Base-by-base conservation (phyloP, 2,329 filamentous ascomycete genomes). In the Fusarium fujikuroi region DNA sequence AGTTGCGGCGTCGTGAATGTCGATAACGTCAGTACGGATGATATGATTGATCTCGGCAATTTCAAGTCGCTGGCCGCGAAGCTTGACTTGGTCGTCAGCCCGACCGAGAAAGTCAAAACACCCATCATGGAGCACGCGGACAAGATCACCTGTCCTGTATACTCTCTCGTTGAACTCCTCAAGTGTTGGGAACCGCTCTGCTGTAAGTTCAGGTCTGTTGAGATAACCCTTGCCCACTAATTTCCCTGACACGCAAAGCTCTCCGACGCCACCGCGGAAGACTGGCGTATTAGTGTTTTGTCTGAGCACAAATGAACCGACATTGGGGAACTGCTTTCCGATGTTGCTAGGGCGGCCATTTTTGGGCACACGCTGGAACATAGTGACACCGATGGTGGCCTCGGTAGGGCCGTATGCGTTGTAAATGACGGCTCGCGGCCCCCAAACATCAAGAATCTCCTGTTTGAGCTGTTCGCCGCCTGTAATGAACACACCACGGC, bases 321-420 rank as follows among this genome's bases (percentile, higher is more conserved):
- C 95, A 71, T 98, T 98, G 73, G 92, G 89, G 73, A 97, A 98
- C 72, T 94, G 93, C 32, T 87, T 88, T 2, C 95, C 95, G 74
- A 98, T 98, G 76, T 98, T 98, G 16, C 94, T 93, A 0, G 95
- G 90, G 36, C 94, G 92, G 1, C 94, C 94, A 72, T 92, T 93
- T 25, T 84, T 81, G 0, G 93, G 93, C 12, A 97, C 93, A 39
- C 93, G 88, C n/a, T 92, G 91, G 75, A 92, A 95, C 88, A 96
- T 97, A 0, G 95, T 97, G 40, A 95, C 93, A 9, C 95, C 95
- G 72, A 98, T 98, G 0, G 95, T 98, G 1, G 94, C 93, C 80
- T 98, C 95, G 0, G 95, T 98, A 2, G 95, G 95, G 0, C 95
- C 95, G 73, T 97, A 94, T 6, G 94, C 95, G 77, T 98, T 98